Evolutionary conservation across 106 monocot genomes (phyloP).

Genomic region (Allium sativum): DNA sequence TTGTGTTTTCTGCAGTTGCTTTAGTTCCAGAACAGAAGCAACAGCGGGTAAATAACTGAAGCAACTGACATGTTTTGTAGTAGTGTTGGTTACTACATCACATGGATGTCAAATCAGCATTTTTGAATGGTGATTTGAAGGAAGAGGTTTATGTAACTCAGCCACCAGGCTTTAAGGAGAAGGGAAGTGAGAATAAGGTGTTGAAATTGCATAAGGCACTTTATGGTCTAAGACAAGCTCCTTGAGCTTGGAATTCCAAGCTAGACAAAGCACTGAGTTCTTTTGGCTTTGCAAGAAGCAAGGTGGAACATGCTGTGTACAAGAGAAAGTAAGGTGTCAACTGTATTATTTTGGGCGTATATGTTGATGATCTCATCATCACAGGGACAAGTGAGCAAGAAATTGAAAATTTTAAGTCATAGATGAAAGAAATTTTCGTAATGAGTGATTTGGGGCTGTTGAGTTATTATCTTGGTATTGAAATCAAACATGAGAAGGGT

Average conservation of each 20-base stretch:
- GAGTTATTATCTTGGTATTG: slow-evolving; percentile 13
- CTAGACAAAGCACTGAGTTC: not conserved
- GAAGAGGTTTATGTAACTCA: not conserved
- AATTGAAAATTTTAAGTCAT: slow-evolving; percentile 6
- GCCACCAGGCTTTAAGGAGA: not conserved
- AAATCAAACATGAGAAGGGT: slow-evolving; percentile 7
- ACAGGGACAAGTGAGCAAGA: not conserved
- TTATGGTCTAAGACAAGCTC: too few relatives aligned
- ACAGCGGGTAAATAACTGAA: too few relatives aligned
- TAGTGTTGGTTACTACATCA: not conserved
- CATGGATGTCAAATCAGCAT: not conserved
- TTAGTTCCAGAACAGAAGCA: too few relatives aligned
- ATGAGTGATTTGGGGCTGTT: not conserved
- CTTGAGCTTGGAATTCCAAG: not conserved
- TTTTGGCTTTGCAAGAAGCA: slow-evolving; percentile 1
- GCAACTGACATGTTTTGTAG: too few relatives aligned
- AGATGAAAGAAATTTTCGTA: slow-evolving; percentile 3
- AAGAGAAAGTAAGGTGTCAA: not conserved
- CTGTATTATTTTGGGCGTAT: not conserved
- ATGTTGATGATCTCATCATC: slow-evolving; percentile 12
- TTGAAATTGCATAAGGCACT: not conserved
- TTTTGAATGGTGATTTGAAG: not conserved
- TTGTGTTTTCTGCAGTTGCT: too few relatives aligned
- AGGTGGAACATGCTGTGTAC: slow-evolving; percentile 1
- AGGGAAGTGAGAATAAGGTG: not conserved